Base-by-base conservation (phyloP, 768 basidiomycete genomes). In the Termitomyces sp. region DNA sequence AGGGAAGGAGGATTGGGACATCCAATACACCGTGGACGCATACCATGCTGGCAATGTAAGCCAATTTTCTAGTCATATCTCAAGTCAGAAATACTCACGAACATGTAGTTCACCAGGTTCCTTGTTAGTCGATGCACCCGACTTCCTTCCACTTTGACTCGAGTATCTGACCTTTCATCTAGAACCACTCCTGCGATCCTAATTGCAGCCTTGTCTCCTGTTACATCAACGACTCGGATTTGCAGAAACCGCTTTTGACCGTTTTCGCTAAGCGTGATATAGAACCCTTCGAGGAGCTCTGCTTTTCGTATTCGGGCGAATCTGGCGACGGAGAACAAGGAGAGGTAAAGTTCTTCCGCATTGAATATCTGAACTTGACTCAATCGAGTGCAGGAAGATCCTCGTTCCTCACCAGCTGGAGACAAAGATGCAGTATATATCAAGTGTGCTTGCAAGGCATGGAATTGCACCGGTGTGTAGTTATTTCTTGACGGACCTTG, bases 111-210 rank as follows among this genome's bases (percentile, higher is more conserved):
- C 73, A 95, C 94, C n/a, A 84, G 94, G 37, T 96, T 92, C 68
- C 73, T 96, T 66, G 94, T 92, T 70, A 68, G 84, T 78, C 14
- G 14, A 43, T 17, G 6, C 11, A 31, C 6, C 11, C 31, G 11
- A 25, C 32, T 38, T 53, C 29, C 32, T 38, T 53, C 29, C 11
- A 15, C 25, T 47, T 50, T 45, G 38, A 32, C 17, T n/a, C 5
- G 2, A 55, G 14, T 53, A 17, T 5, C 29, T 31, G 37, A 38
- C n/a, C 45, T 57, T 45, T 36, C 14, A 17, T 34, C 2, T 61
- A 95, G 93, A 97, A 96, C 65, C 94, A 97, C 66, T 93, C 90
- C 17, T 96, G 95, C 67, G 88, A 93, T 60, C 94, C 94, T 0
- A 97, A 96, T 69, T 87, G 88, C 64, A 70, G 70, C 5, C 81